These are phyloP conservation scores for Rhizomucor miehei DNA, from an alignment of 371 early-diverging fungal species.

Conservation along the genomic window DNA sequence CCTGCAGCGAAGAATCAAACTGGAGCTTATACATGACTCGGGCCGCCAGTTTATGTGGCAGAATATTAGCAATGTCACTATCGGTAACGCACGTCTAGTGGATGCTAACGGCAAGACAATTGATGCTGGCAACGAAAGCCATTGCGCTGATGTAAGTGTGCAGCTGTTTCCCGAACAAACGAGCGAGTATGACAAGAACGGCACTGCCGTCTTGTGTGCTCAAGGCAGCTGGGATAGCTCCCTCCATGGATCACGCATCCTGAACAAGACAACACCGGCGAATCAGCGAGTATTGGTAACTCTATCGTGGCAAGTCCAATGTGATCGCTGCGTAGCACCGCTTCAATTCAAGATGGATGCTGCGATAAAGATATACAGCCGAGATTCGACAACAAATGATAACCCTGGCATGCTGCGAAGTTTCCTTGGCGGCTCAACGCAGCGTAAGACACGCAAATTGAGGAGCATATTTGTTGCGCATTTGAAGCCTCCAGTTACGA, in stretches of 20 bases:
- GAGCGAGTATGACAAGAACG: constrained; percentile 43
- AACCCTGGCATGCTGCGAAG: constrained; percentile 28
- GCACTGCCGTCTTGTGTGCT: constrained; percentile 50
- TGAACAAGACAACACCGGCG: constrained; percentile 73
- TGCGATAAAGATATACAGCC: constrained; percentile 55
- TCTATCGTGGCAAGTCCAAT: constrained; percentile 58
- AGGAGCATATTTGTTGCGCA: constrained; percentile 53
- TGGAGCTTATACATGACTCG: constrained; percentile 67
- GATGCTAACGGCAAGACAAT: constrained; percentile 60
- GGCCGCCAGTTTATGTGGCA: constrained; percentile 62
- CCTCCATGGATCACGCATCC: constrained; percentile 65
- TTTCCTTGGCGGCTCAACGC: constrained; percentile 36
- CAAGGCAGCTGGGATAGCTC: constrained; percentile 83
- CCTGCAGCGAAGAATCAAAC: constrained; percentile 72
- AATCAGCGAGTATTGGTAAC: constrained; percentile 57
- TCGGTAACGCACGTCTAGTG: constrained; percentile 68
- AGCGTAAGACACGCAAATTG: constrained; percentile 25
- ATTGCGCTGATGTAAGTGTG: constrained; percentile 32
- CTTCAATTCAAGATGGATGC: constrained; percentile 64
- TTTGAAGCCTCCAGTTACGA: constrained; percentile 56
- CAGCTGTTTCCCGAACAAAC: constrained; percentile 30
- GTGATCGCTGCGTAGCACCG: constrained; percentile 55
- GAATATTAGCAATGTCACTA: constrained; percentile 32
- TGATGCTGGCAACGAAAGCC: constrained; percentile 27
- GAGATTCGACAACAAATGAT: constrained; percentile 33